Evolutionary conservation across 495 filamentous ascomycete genomes (phyloP).

Genomic region (Neurospora tetraspora): DNA sequence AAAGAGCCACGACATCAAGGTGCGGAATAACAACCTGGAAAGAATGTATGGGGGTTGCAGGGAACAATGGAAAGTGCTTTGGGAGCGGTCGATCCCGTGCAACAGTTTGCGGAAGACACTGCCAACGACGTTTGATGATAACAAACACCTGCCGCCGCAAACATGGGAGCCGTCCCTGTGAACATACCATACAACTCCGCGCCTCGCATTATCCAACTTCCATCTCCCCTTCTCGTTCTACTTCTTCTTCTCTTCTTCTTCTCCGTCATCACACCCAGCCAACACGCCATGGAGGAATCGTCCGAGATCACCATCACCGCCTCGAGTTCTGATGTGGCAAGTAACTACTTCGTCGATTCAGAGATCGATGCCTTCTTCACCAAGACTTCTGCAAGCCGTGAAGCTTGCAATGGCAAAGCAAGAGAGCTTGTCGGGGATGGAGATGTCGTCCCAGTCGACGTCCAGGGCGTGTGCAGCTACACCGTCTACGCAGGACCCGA

Average conservation of each 20-base stretch:
- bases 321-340: not conserved
- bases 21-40: no score
- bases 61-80: not conserved
- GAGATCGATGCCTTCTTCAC: slow-evolving; percentile 30
- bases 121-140: not conserved
- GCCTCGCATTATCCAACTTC: not conserved
- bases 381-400: slow-evolving; percentile 27
- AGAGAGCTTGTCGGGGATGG: slow-evolving; percentile 22
- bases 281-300: not conserved
- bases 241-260: not conserved
- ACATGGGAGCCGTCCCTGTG: not conserved
- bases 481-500: slow-evolving; percentile 31
- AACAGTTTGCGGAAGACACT: not conserved
- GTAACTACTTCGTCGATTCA: slow-evolving; percentile 23
- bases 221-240: not conserved
- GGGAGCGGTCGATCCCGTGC: not conserved
- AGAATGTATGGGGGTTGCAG: not conserved
- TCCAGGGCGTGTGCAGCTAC: slow-evolving; percentile 36
- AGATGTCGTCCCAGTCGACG: slow-evolving; percentile 23
- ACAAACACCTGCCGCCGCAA: not conserved
- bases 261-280: not conserved
- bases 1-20: no score
- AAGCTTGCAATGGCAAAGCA: slow-evolving; percentile 25
- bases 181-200: not conserved
- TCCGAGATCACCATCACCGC: not conserved